Percentiles rank a stretch among this genome's conserved stretches.
Conservation (phyloP, 352 stramenopile genomes). For the Globisporangium okanoganense region DNA sequence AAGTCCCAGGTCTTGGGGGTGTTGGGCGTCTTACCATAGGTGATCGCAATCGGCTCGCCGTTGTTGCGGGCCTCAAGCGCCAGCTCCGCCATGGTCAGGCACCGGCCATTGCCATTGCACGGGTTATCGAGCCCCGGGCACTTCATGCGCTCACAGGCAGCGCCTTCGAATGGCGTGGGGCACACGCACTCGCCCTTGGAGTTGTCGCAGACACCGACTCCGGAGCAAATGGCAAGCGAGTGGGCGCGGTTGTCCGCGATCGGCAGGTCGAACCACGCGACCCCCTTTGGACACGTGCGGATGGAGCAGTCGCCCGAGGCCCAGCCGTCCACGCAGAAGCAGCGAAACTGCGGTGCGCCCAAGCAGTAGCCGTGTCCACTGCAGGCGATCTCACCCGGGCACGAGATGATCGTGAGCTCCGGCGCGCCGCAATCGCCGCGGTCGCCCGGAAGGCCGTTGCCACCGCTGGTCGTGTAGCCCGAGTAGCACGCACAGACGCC, state of each 20-base stretch:
- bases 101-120: slow-evolving; percentile 65
- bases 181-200: slow-evolving; percentile 65
- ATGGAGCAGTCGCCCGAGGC: slow-evolving; percentile 67
- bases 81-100: slow-evolving; percentile 63
- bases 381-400: slow-evolving; percentile 57
- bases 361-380: slow-evolving; percentile 77
- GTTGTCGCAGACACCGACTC: slow-evolving; percentile 61
- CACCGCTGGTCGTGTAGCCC: slow-evolving; percentile 73
- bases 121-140: slow-evolving; percentile 52
- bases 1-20: slow-evolving; percentile 79
- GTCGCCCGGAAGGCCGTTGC: slow-evolving; percentile 41
- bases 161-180: slow-evolving; percentile 54
- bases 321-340: slow-evolving; percentile 56
- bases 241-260: slow-evolving; percentile 50
- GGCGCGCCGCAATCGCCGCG: slow-evolving; percentile 70
- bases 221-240: slow-evolving; percentile 49
- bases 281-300: slow-evolving; percentile 52
- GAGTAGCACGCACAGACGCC: slow-evolving; percentile 86
- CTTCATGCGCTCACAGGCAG: slow-evolving; percentile 64
- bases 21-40: slow-evolving; percentile 70
- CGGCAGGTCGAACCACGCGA: slow-evolving; percentile 73
- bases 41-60: slow-evolving; percentile 45
- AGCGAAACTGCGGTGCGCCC: slow-evolving; percentile 60
- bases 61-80: slow-evolving; percentile 43
- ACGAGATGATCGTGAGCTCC: slow-evolving; percentile 43